These are phyloP conservation scores for Solanum hybrid DNA, from an alignment of 305 asterid genomes.

Conservation along the genomic window DNA sequence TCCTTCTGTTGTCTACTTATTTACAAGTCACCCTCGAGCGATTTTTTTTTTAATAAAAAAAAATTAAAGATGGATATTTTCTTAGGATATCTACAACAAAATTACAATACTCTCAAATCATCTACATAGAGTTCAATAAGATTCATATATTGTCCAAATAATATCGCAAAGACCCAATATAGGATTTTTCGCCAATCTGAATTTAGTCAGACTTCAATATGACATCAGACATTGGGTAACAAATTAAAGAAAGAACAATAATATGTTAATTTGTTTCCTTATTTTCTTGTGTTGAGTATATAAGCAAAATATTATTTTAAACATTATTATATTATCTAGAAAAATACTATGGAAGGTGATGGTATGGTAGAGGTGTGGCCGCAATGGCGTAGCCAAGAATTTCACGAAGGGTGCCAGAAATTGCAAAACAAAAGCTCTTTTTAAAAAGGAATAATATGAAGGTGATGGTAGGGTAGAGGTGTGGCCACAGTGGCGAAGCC, in stretches of 20 bases:
- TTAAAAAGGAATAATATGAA: background rate
- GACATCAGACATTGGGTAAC: no score
- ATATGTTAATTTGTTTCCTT: background rate
- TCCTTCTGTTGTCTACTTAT: background rate
- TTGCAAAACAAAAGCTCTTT: no score
- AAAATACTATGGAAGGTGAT: background rate
- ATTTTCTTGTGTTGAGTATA: background rate
- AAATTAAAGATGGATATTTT: background rate
- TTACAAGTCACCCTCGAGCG: background rate
- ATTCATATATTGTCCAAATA: background rate
- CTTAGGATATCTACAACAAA: background rate
- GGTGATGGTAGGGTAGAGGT: background rate
- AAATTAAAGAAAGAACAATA: no score
- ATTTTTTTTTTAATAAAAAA: background rate
- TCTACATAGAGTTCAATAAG: background rate
- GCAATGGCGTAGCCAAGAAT: no score
- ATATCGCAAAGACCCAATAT: background rate
- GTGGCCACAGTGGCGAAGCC: background rate
- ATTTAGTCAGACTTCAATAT: background rate
- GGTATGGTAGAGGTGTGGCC: background rate
- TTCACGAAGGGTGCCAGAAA: accelerated
- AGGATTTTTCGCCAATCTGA: background rate
- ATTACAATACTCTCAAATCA: background rate
- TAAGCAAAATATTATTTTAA: background rate
- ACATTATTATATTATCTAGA: background rate